phyloP scores from a whole-genome alignment of 441 rosid genomes.

The Gossypium gossypioides region DNA sequence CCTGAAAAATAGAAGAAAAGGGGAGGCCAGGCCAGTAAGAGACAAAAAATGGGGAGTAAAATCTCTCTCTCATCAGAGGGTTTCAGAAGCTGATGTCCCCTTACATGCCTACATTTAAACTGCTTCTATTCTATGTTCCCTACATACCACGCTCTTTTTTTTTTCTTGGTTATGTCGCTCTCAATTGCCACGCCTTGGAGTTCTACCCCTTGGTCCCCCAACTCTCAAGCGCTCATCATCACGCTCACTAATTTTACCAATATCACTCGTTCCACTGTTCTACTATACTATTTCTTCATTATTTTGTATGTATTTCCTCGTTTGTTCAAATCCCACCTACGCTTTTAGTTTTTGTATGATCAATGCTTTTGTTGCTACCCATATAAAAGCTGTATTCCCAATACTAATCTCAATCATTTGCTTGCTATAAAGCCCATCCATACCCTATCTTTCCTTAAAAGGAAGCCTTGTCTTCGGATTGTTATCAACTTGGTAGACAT shows the following conservation, averaged over 20 bases:
- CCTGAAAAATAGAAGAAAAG: neutral
- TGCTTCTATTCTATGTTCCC: conserved; percentile 43
- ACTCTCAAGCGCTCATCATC: neutral
- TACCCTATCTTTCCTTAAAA: too few relatives aligned
- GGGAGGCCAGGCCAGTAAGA: neutral
- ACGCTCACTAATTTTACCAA: neutral
- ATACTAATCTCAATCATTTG: conserved; percentile 29
- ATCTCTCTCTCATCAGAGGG: conserved; percentile 17
- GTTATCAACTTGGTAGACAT: too few relatives aligned
- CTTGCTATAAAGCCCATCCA: conserved; percentile 1
- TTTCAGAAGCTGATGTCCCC: conserved; percentile 44
- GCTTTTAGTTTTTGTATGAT: neutral
- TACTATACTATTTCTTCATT: neutral
- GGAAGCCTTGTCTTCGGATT: too few relatives aligned
- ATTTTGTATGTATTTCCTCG: neutral
- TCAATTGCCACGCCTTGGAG: conserved; percentile 21
- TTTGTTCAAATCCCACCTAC: neutral
- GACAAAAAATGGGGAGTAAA: conserved; percentile 18
- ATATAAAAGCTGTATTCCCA: conserved; percentile 4
- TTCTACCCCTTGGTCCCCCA: conserved; percentile 8
- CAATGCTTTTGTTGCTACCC: conserved; percentile 12
- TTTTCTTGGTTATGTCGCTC: conserved; percentile 20
- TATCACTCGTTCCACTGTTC: neutral
- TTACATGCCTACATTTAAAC: conserved; percentile 52
- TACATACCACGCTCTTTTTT: conserved; percentile 48